phyloP scores from a whole-genome alignment of 495 filamentous ascomycete genomes.

The Hypoxylon subgilvum region DNA sequence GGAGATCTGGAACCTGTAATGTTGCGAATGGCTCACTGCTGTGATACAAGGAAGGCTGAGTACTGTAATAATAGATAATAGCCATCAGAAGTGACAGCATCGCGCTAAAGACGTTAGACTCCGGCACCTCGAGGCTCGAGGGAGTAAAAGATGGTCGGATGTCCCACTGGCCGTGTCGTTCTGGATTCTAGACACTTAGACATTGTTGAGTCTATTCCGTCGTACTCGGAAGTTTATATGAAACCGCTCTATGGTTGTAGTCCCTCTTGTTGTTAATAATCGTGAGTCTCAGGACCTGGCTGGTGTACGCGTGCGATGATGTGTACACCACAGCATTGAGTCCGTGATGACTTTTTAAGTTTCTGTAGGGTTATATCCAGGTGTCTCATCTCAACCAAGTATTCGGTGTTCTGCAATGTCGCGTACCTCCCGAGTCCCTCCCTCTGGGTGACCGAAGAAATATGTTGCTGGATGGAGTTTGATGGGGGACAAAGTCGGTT shows the following conservation, averaged over 20 bases:
- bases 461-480: not conserved
- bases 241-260: not conserved
- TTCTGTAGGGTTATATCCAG: no score
- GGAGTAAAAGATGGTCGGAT: slow-evolving; percentile 4
- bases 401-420: no score
- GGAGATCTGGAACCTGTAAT: not conserved
- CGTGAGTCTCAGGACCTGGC: not conserved
- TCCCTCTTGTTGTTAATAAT: not conserved
- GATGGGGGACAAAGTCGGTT: slow-evolving; percentile 5
- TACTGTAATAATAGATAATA: no score
- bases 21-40: not conserved
- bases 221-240: slow-evolving; percentile 19
- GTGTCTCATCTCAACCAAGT: no score
- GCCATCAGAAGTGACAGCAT: no score
- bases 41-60: slow-evolving; percentile 3
- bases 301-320: no score
- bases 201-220: not conserved
- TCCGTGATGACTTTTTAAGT: no score
- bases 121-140: not conserved
- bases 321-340: no score
- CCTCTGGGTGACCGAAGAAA: not conserved
- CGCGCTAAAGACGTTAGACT: not conserved
- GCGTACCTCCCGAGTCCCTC: no score
- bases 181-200: not conserved
- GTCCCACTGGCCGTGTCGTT: not conserved